These are phyloP conservation scores for Penicillium mononematosum DNA, from an alignment of 495 filamentous ascomycete species.

Conservation along the genomic window DNA sequence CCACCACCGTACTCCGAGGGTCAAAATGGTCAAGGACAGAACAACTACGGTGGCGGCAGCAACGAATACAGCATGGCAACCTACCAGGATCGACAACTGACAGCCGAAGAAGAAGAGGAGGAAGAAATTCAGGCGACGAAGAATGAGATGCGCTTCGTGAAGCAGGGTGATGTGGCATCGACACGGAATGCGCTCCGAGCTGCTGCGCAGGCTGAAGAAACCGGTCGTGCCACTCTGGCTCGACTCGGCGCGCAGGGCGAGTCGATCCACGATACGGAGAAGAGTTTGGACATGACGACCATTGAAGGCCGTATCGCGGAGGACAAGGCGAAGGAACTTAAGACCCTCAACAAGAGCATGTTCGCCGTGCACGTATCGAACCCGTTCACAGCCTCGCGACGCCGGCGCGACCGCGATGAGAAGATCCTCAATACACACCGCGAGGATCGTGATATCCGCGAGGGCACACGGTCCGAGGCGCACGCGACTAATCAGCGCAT, in stretches of 20 bases:
- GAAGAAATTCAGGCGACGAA: constrained; percentile 68
- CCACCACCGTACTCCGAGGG: constrained; percentile 47
- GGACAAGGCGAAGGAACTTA: constrained; percentile 72
- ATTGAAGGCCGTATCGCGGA: constrained; percentile 70
- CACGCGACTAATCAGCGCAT: constrained; percentile 58
- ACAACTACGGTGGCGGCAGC: constrained; percentile 47
- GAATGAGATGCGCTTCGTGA: constrained; percentile 71
- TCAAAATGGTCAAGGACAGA: constrained; percentile 17
- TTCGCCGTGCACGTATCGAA: constrained; percentile 75
- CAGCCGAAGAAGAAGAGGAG: constrained; percentile 69
- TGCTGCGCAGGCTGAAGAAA: constrained; percentile 67
- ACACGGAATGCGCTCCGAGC: constrained; percentile 66
- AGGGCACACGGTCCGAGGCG: constrained; percentile 64
- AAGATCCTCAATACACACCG: constrained; percentile 61
- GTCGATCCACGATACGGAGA: constrained; percentile 73
- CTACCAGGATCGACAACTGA: constrained; percentile 66
- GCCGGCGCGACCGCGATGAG: constrained; percentile 59
- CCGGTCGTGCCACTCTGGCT: constrained; percentile 65
- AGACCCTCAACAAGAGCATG: constrained; percentile 77
- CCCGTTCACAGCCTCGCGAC: constrained; percentile 62
- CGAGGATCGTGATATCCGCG: constrained; percentile 63
- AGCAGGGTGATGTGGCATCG: constrained; percentile 70
- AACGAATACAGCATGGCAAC: constrained; percentile 58
- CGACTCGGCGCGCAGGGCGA: constrained; percentile 74
- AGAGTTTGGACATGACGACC: constrained; percentile 66